A percentile compares a stretch with the other conserved stretches of the same genome.
Conservation (phyloP, 2,329 filamentous ascomycete genomes). For the Camillea tinctor region DNA sequence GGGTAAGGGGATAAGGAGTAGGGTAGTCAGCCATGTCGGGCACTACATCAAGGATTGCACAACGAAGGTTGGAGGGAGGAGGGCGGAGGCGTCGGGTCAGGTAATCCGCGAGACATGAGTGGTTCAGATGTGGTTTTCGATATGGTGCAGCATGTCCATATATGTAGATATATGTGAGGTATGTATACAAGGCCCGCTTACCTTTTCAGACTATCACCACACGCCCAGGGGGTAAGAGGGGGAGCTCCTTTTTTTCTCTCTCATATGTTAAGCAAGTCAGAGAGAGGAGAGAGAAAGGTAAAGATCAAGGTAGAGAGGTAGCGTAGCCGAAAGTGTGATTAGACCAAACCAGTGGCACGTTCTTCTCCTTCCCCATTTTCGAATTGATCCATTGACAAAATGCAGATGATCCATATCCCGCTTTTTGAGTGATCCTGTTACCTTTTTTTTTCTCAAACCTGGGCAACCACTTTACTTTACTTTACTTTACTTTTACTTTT, state of each 20-base stretch:
- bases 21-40: neutral
- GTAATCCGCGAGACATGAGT: conserved; percentile 23
- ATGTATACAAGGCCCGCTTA: neutral
- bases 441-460: neutral
- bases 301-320: neutral
- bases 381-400: neutral
- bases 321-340: neutral
- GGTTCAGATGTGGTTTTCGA: conserved; percentile 2
- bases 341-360: neutral
- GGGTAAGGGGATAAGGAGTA: neutral
- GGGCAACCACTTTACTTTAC: neutral
- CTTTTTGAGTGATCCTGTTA: neutral
- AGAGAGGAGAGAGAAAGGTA: neutral
- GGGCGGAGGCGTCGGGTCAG: conserved; percentile 20
- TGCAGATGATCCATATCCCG: neutral
- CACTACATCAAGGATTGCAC: conserved; percentile 5
- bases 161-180: neutral
- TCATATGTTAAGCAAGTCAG: neutral
- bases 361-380: neutral
- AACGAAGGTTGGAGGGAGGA: conserved; percentile 9
- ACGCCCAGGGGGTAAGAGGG: too few relatives aligned
- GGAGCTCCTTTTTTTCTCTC: too few relatives aligned
- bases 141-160: conserved; percentile 1
- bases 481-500: neutral
- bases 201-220: neutral